Base-by-base conservation (phyloP, 495 filamentous ascomycete species). In the Aspergillus nanangensis region DNA sequence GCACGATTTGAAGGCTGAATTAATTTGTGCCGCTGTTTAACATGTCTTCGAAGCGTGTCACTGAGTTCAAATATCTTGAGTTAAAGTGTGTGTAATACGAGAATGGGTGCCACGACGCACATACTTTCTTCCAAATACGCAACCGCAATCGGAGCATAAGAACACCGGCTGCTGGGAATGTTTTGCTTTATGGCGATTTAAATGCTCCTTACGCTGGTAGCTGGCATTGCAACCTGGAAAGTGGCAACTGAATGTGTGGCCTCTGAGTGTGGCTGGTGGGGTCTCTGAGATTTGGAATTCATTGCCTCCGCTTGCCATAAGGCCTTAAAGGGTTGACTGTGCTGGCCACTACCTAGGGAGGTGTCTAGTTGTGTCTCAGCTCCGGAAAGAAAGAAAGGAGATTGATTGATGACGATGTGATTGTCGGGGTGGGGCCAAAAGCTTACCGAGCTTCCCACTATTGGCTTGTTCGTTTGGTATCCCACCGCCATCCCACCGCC, bases 1-100 rank as follows among this genome's bases (percentile, higher is more conserved):
- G 47, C 41, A 18, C 50, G 57, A 19, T 32, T 29, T 3, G 32
- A 22, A 17, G 56, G 57, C 19, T 59, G 55, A 9, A 11, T 47
- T 27, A 41, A 41, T 17, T 51, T 29, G 34, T 66, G 62, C 3
- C 37, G 20, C 34, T 31, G 15, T 24, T 40, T 49, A 2, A 60
- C 5, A 46, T 66, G 62, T 13, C 60, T 60, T 24, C 56, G 60
- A 34, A 66, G 51, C 14, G 57, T 61, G 23, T 66, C 62, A 46
- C 62, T 66, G n/a, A 8, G 19, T 17, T 4, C 4, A 41, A 15
- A 22, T 7, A 41, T 15, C 2, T 17, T 13, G 5, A 15, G 22
- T 45, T 27, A 38, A 38, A 21, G n/a, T 34, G 3, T 21, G 3
- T 29, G 21, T 39, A 13, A 20, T 3, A 17, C 0, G 25, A 44